phyloP scores from a whole-genome alignment of 805 yeast genomes.

The Isabelozyma gotoi region DNA sequence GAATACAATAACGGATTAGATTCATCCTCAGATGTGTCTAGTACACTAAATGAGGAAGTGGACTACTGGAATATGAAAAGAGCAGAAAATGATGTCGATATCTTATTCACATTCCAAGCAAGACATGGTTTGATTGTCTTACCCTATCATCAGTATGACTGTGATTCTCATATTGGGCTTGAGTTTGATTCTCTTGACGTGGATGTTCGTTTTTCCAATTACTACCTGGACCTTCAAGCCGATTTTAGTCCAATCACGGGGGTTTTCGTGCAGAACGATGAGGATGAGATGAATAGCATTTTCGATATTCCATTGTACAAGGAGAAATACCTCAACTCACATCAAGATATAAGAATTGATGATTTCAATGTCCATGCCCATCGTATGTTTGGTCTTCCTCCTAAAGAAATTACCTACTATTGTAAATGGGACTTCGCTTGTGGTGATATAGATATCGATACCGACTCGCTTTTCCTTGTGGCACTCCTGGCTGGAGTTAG shows the following conservation, averaged over 20 bases:
- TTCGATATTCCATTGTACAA: conserved; percentile 25
- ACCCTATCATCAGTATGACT: conserved; percentile 72
- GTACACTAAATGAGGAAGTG: conserved; percentile 6
- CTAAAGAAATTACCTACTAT: conserved; percentile 80
- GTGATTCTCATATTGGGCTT: conserved; percentile 59
- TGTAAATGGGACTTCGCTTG: conserved; percentile 87
- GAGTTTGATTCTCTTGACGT: conserved; percentile 65
- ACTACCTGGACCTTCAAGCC: conserved; percentile 89
- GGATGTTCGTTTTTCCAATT: conserved; percentile 84
- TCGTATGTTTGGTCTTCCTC: conserved; percentile 90
- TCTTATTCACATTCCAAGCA: conserved; percentile 69
- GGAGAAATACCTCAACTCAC: conserved; percentile 6
- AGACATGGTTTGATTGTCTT: conserved; percentile 68
- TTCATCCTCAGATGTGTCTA: background rate
- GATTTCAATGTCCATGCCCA: conserved; percentile 76
- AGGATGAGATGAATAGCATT: conserved; percentile 18
- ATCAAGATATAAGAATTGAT: conserved; percentile 54
- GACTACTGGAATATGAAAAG: conserved; percentile 44
- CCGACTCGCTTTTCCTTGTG: conserved; percentile 46
- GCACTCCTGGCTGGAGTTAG: conserved; percentile 41
- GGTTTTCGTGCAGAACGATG: conserved; percentile 28
- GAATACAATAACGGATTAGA: conserved; percentile 48
- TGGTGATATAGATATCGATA: conserved; percentile 56
- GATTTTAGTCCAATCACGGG: conserved; percentile 59
- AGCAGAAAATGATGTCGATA: conserved; percentile 72